A percentile compares a stretch with the other conserved stretches of the same genome.
Evolutionary conservation across 129 eudicot genomes (phyloP).

Genomic region (Tanacetum coccineum): DNA sequence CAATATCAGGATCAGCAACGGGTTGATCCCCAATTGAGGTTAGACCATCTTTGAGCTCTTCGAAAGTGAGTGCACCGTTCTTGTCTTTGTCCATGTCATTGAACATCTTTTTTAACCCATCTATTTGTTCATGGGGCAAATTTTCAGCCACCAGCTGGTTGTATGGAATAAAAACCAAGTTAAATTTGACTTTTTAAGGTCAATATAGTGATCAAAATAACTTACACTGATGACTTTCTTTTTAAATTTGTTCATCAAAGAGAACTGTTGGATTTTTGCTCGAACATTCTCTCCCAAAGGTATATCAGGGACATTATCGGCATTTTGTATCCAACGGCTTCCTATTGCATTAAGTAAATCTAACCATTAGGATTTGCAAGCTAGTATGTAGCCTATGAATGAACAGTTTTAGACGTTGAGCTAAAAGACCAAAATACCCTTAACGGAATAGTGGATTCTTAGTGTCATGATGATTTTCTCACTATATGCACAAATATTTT

Average conservation of each 20-base stretch:
- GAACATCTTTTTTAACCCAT: slow-evolving; percentile 65
- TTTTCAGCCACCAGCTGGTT: slow-evolving; percentile 78
- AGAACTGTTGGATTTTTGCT: slow-evolving; percentile 78
- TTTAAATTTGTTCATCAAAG: slow-evolving; percentile 94
- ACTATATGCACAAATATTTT: no score
- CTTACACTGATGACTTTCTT: slow-evolving; percentile 83
- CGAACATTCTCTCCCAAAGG: slow-evolving; percentile 71
- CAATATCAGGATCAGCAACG: slow-evolving; percentile 68
- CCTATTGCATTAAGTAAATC: slow-evolving; percentile 24
- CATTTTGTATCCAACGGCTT: slow-evolving; percentile 71
- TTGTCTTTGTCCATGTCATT: slow-evolving; percentile 86
- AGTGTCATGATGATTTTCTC: neutral
- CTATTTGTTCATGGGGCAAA: slow-evolving; percentile 63
- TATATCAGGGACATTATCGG: slow-evolving; percentile 55
- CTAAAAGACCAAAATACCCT: neutral
- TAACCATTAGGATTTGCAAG: neutral
- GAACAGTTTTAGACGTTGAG: neutral
- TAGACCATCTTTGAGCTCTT: slow-evolving; percentile 85
- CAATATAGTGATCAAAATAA: neutral
- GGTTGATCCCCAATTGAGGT: slow-evolving; percentile 48
- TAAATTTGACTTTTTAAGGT: neutral
- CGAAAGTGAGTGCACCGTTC: slow-evolving; percentile 64
- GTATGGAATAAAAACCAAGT: slow-evolving; percentile 3
- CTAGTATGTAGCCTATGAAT: neutral
- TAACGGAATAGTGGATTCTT: neutral